These are phyloP conservation scores for Candida yuanshanica DNA, from an alignment of 805 yeast genomes.

Conservation along the genomic window DNA sequence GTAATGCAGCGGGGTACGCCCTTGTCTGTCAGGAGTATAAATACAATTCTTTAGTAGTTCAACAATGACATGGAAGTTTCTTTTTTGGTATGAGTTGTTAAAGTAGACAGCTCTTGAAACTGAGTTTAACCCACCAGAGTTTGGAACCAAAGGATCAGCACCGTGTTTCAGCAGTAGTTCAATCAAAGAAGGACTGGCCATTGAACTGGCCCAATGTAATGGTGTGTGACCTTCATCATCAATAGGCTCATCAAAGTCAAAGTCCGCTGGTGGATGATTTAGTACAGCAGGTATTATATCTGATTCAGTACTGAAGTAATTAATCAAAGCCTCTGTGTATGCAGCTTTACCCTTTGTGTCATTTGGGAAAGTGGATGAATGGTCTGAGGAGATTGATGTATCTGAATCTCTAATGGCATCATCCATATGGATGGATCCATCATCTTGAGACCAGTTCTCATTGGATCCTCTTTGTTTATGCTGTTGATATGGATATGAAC, in stretches of 20 bases:
- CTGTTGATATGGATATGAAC: slow-evolving; percentile 16
- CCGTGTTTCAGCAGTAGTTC: slow-evolving; percentile 52
- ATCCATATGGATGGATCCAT: slow-evolving; percentile 24
- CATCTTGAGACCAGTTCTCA: slow-evolving; percentile 30
- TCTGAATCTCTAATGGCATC: slow-evolving; percentile 32
- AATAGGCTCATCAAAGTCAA: slow-evolving; percentile 60
- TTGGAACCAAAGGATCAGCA: slow-evolving; percentile 52
- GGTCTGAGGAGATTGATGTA: slow-evolving; percentile 37
- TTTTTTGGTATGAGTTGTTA: slow-evolving; percentile 64
- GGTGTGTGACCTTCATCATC: slow-evolving; percentile 81
- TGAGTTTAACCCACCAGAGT: slow-evolving; percentile 60
- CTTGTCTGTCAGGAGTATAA: slow-evolving; percentile 65
- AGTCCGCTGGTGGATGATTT: slow-evolving; percentile 54
- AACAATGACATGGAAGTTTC: slow-evolving; percentile 52
- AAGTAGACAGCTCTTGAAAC: slow-evolving; percentile 64
- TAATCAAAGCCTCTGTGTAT: slow-evolving; percentile 37
- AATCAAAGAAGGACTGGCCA: slow-evolving; percentile 61
- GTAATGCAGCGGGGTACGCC: slow-evolving; percentile 71
- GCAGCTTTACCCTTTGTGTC: slow-evolving; percentile 25
- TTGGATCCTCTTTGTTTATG: slow-evolving; percentile 23
- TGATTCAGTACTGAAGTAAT: slow-evolving; percentile 41
- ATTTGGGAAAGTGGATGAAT: slow-evolving; percentile 13
- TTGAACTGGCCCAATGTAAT: slow-evolving; percentile 81
- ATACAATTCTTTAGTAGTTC: slow-evolving; percentile 60
- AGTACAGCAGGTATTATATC: slow-evolving; percentile 29